Conservation (phyloP, 2,329 filamentous ascomycete species). For the Diaporthe nobilis region DNA sequence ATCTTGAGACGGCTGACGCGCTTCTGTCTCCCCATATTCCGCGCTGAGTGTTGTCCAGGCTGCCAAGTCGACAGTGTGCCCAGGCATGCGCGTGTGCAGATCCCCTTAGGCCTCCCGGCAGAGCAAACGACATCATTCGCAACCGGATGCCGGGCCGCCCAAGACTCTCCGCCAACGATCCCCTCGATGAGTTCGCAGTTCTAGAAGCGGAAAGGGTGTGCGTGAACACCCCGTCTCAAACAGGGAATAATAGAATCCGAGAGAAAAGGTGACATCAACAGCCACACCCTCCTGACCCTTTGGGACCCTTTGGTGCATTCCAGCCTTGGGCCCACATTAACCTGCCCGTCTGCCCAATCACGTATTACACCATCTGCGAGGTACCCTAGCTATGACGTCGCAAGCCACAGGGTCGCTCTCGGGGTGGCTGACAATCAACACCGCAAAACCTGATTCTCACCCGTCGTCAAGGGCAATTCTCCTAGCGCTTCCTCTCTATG, state of each 20-base stretch:
- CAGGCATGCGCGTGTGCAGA: not conserved
- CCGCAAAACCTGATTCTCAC: slow-evolving; percentile 26
- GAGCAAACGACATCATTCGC: slow-evolving; percentile 18
- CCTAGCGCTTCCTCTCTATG: slow-evolving; percentile 3
- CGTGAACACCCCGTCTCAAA: slow-evolving; percentile 19
- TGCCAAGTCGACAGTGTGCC: not conserved
- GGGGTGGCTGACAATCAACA: not conserved
- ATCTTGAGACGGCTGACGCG: slow-evolving; percentile 10
- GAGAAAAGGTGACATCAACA: slow-evolving; percentile 29
- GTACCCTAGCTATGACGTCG: slow-evolving; percentile 10
- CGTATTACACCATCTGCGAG: slow-evolving; percentile 25
- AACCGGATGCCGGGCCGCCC: not conserved
- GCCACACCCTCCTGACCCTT: slow-evolving; percentile 18
- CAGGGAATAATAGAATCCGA: not conserved
- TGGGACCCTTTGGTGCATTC: not conserved
- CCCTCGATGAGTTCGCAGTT: not conserved
- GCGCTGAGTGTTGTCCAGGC: not conserved
- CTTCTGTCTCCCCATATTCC: not conserved
- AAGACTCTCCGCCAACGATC: not conserved
- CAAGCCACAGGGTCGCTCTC: slow-evolving; percentile 20
- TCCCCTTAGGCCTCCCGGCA: slow-evolving; percentile 9
- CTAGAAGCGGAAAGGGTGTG: slow-evolving; percentile 6
- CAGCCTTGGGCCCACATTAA: slow-evolving; percentile 8
- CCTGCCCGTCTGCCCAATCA: not conserved
- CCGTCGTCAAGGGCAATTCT: not conserved